Evolutionary conservation across 768 basidiomycete species (phyloP), one percentile per base, ranked within the genome.

Genomic region (Suillus bovinus): DNA sequence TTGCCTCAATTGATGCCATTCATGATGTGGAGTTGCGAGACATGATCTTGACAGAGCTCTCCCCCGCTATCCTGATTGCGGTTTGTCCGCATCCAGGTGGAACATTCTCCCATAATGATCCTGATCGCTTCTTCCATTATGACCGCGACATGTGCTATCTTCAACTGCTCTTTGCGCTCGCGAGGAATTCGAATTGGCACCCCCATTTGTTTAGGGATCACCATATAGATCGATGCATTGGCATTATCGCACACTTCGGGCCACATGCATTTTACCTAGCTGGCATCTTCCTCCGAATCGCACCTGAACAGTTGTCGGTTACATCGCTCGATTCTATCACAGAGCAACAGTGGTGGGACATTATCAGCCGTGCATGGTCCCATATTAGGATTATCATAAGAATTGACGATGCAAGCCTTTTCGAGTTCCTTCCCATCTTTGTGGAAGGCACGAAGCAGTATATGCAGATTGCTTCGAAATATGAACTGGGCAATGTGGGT

Each of bases 321-420:
- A 31, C 10, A 31, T 3, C 29, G 2, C 50, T 52, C 29, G 29
- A 29, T 29, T 20, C 49, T 50, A 50, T 50, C 20, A 31, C 50
- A 52, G 50, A n/a, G n/a, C n/a, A 31, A 10, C 4, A 52, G 50
- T 52, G 50, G 50, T 52, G 50, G 50, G 29, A 6, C 17, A 6
- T 11, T 5, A 52, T n/a, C 2, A 27, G 16, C 0, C 0, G 1
- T 1, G 24, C 47, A 27, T 49, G 47, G 46, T 0, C 0, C 22
- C 0, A 3, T 14, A 6, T 14, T 7, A 0, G 0, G 3, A 0
- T 8, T 24, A 13, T 47, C 0, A n/a, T n/a, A n/a, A n/a, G n/a
- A n/a, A 7, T 14, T 27, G 1, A 27, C 47, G 29, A 50, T 10
- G 11, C 3, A 20, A 17, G 20, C 29, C 20, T 9, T 31, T 20